Evolutionary conservation across 192 early-diverging fungal genomes (phyloP), one percentile per base, ranked within the genome.

Genomic region (Tieghemiomyces parasiticus): DNA sequence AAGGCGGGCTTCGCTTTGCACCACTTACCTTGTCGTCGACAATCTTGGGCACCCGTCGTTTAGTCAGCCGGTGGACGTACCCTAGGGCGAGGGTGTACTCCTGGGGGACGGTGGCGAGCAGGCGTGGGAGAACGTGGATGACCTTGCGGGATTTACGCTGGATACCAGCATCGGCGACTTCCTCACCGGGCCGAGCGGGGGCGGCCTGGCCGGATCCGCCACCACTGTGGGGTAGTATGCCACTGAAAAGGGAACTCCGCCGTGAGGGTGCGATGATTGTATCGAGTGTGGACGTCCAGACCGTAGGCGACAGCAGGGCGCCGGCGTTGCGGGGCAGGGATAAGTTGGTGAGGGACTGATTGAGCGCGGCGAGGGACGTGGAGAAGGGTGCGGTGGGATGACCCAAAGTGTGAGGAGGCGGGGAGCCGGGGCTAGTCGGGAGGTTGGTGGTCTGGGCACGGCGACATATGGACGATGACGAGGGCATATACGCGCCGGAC

Each of bases 271-370:
- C 29, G 33, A 56, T 35, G 3, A 56, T 20, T 0, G 30, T 16
- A n/a, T 56, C 54, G 19, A 56, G 24, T 8, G 54, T 26, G 13
- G 54, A 3, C 16, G 54, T 14, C 54, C 54, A 56, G 20, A 24
- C 3, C 20, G 54, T 35, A 13, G 54, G 31, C 8, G 54, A 56
- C 19, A n/a, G n/a, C n/a, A 34, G 14, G 30, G 34, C 30, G 16
- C 13, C 54, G 54, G 54, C 33, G 20, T 10, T 3, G 24, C 20
- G 54, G 33, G 30, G 1, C 13, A 42, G 38, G 16, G 47, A 48
- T 48, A 56, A 35, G 29, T 56, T 56, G 14, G 26, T 19, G 29
- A 56, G 34, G 31, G 54, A 56, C 12, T 56, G 54, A 31, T 56
- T 56, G 31, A 56, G 54, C 8, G 54, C 54, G 13, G 54, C 54